Percentiles rank a stretch among this genome's conserved stretches.
These are phyloP conservation scores for Leptodermis oblonga DNA, from an alignment of 257 asterid species.

Conservation along the genomic window DNA sequence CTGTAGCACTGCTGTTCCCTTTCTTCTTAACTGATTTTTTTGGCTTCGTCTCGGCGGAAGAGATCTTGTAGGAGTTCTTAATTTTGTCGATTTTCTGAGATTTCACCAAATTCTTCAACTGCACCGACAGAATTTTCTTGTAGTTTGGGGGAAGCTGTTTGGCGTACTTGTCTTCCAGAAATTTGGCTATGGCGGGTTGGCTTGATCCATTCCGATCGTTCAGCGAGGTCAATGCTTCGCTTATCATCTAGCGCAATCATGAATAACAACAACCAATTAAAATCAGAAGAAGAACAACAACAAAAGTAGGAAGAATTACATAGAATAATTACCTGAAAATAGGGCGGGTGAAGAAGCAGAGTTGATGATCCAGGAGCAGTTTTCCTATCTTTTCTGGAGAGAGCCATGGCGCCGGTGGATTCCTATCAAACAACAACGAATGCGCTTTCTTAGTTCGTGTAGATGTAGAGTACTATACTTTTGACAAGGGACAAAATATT, in stretches of 20 bases:
- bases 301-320: not conserved
- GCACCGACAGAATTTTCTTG: slow-evolving; percentile 37
- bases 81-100: slow-evolving; percentile 43
- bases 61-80: slow-evolving; percentile 47
- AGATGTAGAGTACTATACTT: too few relatives aligned
- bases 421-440: too few relatives aligned
- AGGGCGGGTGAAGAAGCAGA: not conserved
- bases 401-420: too few relatives aligned
- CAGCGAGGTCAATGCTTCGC: slow-evolving; percentile 50
- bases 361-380: not conserved
- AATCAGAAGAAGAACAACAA: not conserved
- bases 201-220: slow-evolving; percentile 59
- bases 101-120: slow-evolving; percentile 48
- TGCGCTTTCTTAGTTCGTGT: too few relatives aligned
- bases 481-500: too few relatives aligned
- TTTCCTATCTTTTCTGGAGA: not conserved
- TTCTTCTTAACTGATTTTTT: not conserved
- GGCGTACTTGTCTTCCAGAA: slow-evolving; percentile 38
- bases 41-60: slow-evolving; percentile 10
- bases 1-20: not conserved
- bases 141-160: slow-evolving; percentile 44
- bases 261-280: not conserved
- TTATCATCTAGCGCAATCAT: slow-evolving; percentile 37
- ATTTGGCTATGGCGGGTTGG: slow-evolving; percentile 62
- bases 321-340: not conserved